Conservation (phyloP, 108 stramenopile genomes). For the Licmophora abbreviata region DNA sequence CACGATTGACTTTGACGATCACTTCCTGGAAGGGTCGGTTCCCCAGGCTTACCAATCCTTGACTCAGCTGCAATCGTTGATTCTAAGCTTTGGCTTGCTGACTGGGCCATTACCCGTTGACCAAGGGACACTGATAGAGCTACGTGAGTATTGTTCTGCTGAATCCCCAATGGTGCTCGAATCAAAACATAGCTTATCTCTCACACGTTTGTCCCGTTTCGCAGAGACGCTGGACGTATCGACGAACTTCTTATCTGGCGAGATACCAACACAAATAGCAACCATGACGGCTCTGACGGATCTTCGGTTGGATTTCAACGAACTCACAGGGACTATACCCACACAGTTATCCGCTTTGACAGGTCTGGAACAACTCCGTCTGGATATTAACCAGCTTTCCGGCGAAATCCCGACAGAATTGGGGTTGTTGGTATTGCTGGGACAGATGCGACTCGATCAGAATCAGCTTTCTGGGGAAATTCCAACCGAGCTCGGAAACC, state of each 20-base stretch:
- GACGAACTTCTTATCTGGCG: not conserved
- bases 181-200: no score
- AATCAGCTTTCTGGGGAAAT: constrained; percentile 22
- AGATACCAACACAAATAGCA: constrained; percentile 14
- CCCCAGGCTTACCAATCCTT: no score
- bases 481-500: constrained; percentile 21
- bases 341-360: constrained; percentile 25
- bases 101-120: no score
- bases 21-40: no score
- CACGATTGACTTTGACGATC: no score
- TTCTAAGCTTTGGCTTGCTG: no score
- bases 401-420: constrained; percentile 18
- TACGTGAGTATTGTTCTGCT: no score
- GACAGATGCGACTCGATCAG: constrained; percentile 5
- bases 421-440: constrained; percentile 7
- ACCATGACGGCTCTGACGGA: constrained; percentile 17
- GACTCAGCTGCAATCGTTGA: no score
- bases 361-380: constrained; percentile 13
- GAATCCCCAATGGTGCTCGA: no score
- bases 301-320: constrained; percentile 11
- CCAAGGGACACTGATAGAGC: no score
- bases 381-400: constrained; percentile 13
- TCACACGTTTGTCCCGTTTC: not conserved
- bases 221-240: not conserved
- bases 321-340: constrained; percentile 24